Evolutionary conservation across 2,329 filamentous ascomycete genomes (phyloP).

Genomic region (Chaetomium strumarium): DNA sequence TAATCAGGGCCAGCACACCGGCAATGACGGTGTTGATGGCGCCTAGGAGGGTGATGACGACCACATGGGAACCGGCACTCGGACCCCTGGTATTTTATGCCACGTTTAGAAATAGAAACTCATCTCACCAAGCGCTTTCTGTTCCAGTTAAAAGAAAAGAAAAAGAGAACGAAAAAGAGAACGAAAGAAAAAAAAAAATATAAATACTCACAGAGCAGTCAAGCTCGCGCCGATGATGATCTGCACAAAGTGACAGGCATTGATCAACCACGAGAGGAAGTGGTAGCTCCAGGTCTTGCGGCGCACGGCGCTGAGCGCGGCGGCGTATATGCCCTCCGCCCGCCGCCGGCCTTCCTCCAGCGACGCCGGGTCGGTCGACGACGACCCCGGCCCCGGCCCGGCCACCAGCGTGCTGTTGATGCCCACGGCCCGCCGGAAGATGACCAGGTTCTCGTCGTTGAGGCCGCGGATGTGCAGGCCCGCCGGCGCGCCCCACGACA

Average conservation of each 20-base stretch:
- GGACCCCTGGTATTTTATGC: conserved; percentile 30
- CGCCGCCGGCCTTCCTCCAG: conserved; percentile 32
- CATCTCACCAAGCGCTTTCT: too few relatives aligned
- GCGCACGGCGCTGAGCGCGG: conserved; percentile 32
- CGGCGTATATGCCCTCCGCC: conserved; percentile 38
- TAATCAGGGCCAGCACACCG: conserved; percentile 52
- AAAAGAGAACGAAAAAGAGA: too few relatives aligned
- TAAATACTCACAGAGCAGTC: conserved; percentile 35
- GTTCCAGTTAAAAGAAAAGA: too few relatives aligned
- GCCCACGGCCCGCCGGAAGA: conserved; percentile 40
- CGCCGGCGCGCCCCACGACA: conserved; percentile 34
- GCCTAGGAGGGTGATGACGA: conserved; percentile 51
- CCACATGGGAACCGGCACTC: conserved; percentile 42
- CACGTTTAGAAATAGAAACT: not conserved
- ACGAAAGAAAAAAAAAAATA: too few relatives aligned
- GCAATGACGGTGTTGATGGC: conserved; percentile 59
- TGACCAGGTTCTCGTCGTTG: conserved; percentile 36
- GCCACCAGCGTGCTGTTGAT: conserved; percentile 32
- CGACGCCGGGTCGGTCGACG: conserved; percentile 22
- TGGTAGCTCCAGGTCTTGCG: conserved; percentile 31
- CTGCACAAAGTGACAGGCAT: conserved; percentile 39
- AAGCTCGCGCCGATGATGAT: conserved; percentile 43
- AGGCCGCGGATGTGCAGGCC: conserved; percentile 31
- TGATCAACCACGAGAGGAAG: conserved; percentile 34
- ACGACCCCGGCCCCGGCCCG: too few relatives aligned